A percentile compares a stretch with the other conserved stretches of the same genome.
phyloP scores from a whole-genome alignment of 2,329 filamentous ascomycete species.

The Penicillium sp. region DNA sequence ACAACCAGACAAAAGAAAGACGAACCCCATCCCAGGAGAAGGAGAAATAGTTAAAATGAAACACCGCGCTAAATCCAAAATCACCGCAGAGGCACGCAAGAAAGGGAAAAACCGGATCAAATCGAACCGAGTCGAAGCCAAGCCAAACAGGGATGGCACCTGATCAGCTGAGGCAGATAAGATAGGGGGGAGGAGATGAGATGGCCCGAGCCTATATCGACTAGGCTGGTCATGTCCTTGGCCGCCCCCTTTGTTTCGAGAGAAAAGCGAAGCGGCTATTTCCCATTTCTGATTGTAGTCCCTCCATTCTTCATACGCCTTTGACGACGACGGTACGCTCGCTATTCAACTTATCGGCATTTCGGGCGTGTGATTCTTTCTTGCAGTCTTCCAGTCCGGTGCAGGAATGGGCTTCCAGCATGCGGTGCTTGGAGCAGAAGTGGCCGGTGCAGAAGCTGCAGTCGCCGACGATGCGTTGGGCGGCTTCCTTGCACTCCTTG shows the following conservation, averaged over 20 bases:
- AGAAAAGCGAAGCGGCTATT: background rate
- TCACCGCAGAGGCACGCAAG: slow-evolving; percentile 15
- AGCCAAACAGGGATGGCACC: background rate
- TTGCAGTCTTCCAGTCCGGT: slow-evolving; percentile 93
- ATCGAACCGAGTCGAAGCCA: background rate
- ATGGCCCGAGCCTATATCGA: background rate
- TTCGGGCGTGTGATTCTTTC: slow-evolving; percentile 92
- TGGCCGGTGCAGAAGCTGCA: slow-evolving; percentile 92
- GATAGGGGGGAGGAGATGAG: background rate
- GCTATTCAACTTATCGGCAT: slow-evolving; percentile 85
- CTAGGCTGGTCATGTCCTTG: background rate
- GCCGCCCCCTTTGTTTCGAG: background rate
- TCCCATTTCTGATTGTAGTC: background rate
- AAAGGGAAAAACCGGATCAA: slow-evolving; percentile 7
- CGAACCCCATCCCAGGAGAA: background rate
- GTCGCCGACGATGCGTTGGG: slow-evolving; percentile 92
- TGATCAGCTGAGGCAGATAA: background rate
- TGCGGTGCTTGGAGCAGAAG: slow-evolving; percentile 91
- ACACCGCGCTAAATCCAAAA: slow-evolving; percentile 36
- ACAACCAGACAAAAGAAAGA: slow-evolving; percentile 8
- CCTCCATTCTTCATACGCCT: slow-evolving; percentile 62
- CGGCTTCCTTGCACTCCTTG: slow-evolving; percentile 82
- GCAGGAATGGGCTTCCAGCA: slow-evolving; percentile 94
- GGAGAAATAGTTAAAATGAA: slow-evolving; percentile 5
- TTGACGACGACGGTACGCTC: slow-evolving; percentile 94